Evolutionary conservation across 495 filamentous ascomycete genomes (phyloP).

Genomic region (Rostrohypoxylon terebratum): DNA sequence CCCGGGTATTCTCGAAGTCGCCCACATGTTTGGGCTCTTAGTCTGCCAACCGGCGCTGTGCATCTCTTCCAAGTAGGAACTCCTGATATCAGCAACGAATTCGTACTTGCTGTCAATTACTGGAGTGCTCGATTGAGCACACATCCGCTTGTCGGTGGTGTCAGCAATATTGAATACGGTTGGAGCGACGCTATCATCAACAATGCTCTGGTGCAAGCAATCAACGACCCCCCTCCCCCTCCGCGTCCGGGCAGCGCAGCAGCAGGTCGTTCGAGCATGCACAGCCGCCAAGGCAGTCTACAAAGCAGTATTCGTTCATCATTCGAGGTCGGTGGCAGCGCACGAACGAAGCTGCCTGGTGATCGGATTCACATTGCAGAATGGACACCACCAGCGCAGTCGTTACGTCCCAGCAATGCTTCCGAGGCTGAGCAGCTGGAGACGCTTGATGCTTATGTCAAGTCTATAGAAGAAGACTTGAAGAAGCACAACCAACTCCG

Average conservation of each 20-base stretch:
- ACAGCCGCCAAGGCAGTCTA: constrained; percentile 53
- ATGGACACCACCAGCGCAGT: constrained; percentile 93
- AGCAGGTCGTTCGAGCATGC: constrained; percentile 55
- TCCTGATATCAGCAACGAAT: constrained; percentile 92
- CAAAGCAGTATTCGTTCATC: constrained; percentile 56
- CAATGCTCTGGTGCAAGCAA: constrained; percentile 68
- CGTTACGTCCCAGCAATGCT: constrained; percentile 82
- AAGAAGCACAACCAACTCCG: constrained; percentile 87
- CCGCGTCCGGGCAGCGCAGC: constrained; percentile 59
- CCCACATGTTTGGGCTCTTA: constrained; percentile 96
- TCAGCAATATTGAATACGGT: constrained; percentile 97
- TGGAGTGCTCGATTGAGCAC: constrained; percentile 96
- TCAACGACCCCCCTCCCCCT: constrained; percentile 55
- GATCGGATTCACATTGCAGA: constrained; percentile 88
- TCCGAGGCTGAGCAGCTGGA: constrained; percentile 84
- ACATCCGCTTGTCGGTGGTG: constrained; percentile 87
- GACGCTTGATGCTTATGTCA: constrained; percentile 80
- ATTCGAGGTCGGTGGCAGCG: constrained; percentile 66
- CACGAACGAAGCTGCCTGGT: constrained; percentile 76
- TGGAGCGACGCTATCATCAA: constrained; percentile 94
- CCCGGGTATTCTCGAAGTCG: constrained; percentile 92
- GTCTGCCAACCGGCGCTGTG: constrained; percentile 89
- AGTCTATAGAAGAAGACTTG: constrained; percentile 86
- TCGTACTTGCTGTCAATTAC: constrained; percentile 95
- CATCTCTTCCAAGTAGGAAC: constrained; percentile 98